Conservation (phyloP, 306 rosid genomes). For the Carpinus viminea region DNA sequence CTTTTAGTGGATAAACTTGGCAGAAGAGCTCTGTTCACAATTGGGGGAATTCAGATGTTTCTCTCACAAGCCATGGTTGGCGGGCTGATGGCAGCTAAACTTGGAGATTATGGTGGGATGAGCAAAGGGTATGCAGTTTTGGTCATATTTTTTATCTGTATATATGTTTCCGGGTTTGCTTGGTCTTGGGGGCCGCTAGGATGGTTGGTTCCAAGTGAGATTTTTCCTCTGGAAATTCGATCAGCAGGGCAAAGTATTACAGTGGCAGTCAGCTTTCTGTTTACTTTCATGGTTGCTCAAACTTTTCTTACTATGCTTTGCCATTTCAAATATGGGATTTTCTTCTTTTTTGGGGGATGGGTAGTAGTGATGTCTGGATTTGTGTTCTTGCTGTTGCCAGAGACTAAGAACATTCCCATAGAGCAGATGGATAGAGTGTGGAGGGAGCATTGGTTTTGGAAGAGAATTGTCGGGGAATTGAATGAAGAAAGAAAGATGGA, state of each 20-base stretch:
- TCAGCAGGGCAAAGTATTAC: constrained; percentile 14
- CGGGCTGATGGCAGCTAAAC: not conserved
- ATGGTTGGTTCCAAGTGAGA: constrained; percentile 20
- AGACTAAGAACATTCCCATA: constrained; percentile 21
- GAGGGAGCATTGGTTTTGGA: constrained; percentile 28
- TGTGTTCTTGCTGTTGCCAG: constrained; percentile 15
- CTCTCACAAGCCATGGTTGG: constrained; percentile 6
- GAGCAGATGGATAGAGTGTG: constrained; percentile 18
- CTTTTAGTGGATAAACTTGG: constrained; percentile 26
- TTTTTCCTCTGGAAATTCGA: constrained; percentile 25
- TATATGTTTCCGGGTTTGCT: constrained; percentile 16
- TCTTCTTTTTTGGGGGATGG: constrained; percentile 26
- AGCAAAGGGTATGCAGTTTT: constrained; percentile 19
- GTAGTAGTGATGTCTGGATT: constrained; percentile 10
- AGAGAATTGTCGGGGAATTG: not conserved
- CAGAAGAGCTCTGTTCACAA: constrained; percentile 4
- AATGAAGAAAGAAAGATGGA: not conserved
- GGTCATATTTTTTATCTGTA: constrained; percentile 13
- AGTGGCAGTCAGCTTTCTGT: constrained; percentile 14
- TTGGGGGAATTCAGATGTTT: constrained; percentile 25
- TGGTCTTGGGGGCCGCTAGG: constrained; percentile 29
- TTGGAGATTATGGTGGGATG: constrained; percentile 4
- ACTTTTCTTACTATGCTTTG: constrained; percentile 22
- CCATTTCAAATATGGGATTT: constrained; percentile 9
- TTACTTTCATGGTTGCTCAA: constrained; percentile 21